Conservation (phyloP, 768 basidiomycete genomes). For the Boletus sensibilis region DNA sequence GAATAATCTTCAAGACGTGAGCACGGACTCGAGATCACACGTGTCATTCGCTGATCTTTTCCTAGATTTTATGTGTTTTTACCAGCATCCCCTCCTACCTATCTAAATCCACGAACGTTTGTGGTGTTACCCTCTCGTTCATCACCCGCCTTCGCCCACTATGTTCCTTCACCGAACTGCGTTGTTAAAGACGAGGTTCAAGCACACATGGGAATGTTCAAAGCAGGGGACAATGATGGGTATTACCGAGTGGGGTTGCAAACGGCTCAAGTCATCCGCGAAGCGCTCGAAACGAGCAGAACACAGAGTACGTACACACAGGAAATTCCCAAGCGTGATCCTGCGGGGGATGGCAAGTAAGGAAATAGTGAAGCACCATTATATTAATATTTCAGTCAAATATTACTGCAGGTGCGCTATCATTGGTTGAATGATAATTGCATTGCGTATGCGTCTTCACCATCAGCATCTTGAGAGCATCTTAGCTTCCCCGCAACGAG, state of each 20-base stretch:
- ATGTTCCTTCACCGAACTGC: slow-evolving; percentile 63
- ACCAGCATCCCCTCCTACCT: slow-evolving; percentile 62
- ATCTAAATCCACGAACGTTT: slow-evolving; percentile 67
- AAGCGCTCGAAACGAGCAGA: slow-evolving; percentile 41
- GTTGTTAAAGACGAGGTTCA: slow-evolving; percentile 73
- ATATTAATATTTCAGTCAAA: slow-evolving; percentile 9
- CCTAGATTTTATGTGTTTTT: slow-evolving; percentile 77
- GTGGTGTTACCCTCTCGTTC: slow-evolving; percentile 63
- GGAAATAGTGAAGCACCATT: slow-evolving; percentile 1
- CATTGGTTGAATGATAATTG: slow-evolving; percentile 53
- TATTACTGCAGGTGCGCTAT: slow-evolving; percentile 1
- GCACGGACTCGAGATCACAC: slow-evolving; percentile 28
- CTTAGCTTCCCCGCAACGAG: slow-evolving; percentile 8
- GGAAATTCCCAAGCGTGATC: background rate
- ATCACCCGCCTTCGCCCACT: slow-evolving; percentile 50
- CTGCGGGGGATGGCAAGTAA: slow-evolving; percentile 3
- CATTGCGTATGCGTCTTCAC: slow-evolving; percentile 95
- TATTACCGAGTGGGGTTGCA: slow-evolving; percentile 83
- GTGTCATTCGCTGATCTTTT: slow-evolving; percentile 1
- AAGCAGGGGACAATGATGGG: slow-evolving; percentile 76
- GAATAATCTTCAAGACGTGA: slow-evolving; percentile 72
- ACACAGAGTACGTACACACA: background rate
- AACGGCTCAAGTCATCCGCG: slow-evolving; percentile 59
- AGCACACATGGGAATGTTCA: slow-evolving; percentile 90
- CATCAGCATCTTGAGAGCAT: slow-evolving; percentile 73